These are phyloP conservation scores for Crucihimalaya himalaica DNA, from an alignment of 345 rosid genomes.

Conservation along the genomic window DNA sequence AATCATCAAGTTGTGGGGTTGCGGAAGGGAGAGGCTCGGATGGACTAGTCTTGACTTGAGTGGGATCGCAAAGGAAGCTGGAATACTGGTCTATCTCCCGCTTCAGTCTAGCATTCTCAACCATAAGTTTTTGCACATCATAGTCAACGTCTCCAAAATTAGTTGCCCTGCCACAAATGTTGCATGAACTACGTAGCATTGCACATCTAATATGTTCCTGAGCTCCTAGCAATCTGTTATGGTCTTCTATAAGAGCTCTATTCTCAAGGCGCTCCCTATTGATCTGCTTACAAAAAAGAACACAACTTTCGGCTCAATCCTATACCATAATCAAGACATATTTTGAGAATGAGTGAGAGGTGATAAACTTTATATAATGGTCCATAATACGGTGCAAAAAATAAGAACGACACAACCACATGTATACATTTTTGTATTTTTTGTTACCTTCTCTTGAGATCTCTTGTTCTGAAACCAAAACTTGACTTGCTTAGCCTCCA, in stretches of 20 bases:
- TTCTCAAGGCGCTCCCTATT: slow-evolving; percentile 55
- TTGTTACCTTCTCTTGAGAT: slow-evolving; percentile 53
- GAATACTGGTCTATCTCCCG: slow-evolving; percentile 43
- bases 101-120: slow-evolving; percentile 53
- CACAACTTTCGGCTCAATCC: background rate
- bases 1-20: slow-evolving; percentile 24
- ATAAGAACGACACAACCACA: background rate
- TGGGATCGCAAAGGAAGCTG: slow-evolving; percentile 35
- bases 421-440: background rate
- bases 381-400: background rate
- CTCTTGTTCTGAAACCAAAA: slow-evolving; percentile 69
- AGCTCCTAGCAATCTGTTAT: slow-evolving; percentile 50
- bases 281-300: slow-evolving; percentile 44
- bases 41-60: slow-evolving; percentile 44
- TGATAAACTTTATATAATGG: background rate
- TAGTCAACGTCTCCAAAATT: slow-evolving; percentile 35
- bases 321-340: background rate
- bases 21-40: slow-evolving; percentile 19
- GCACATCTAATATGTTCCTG: slow-evolving; percentile 46
- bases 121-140: slow-evolving; percentile 39
- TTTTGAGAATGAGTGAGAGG: background rate
- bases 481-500: slow-evolving; percentile 51
- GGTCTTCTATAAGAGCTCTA: slow-evolving; percentile 47
- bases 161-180: slow-evolving; percentile 49
- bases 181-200: slow-evolving; percentile 45